Conservation (phyloP, 116 monocot genomes). For the Cymodocea nodosa region DNA sequence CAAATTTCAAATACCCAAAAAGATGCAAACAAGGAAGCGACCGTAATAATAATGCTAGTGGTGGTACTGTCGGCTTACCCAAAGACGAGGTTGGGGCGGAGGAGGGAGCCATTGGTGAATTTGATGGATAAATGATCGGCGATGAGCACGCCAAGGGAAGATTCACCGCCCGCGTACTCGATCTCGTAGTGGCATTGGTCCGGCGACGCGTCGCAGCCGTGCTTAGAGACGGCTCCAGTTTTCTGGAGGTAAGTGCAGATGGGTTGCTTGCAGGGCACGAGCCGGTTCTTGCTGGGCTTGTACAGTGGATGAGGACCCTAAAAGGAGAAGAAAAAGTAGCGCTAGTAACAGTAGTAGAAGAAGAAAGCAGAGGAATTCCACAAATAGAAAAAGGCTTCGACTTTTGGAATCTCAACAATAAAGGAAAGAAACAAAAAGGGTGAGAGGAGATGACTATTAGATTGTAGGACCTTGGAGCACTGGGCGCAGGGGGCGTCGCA, state of each 20-base stretch:
- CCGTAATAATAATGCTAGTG: neutral
- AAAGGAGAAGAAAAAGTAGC: neutral
- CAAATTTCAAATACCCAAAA: neutral
- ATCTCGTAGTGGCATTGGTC: conserved; percentile 78
- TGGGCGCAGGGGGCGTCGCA: conserved; percentile 87
- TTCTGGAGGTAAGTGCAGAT: conserved; percentile 48
- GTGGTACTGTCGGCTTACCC: conserved; percentile 26
- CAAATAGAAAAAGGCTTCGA: too few relatives aligned
- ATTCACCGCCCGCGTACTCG: conserved; percentile 51
- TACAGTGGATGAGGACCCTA: conserved; percentile 79
- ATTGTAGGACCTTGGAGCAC: conserved; percentile 40
- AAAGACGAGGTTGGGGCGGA: conserved; percentile 45
- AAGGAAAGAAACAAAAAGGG: neutral
- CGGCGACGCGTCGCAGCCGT: conserved; percentile 14
- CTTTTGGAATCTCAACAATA: neutral
- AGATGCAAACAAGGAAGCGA: too few relatives aligned
- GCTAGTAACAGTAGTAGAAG: too few relatives aligned
- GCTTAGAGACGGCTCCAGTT: conserved; percentile 6
- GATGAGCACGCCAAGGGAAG: conserved; percentile 78
- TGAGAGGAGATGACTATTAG: neutral
- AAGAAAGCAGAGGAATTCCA: too few relatives aligned
- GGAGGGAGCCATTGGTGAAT: conserved; percentile 46
- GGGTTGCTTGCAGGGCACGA: conserved; percentile 58
- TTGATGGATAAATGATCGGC: conserved; percentile 40
- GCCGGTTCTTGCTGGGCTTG: conserved; percentile 41